phyloP scores from a whole-genome alignment of 1,284 basidiomycete genomes.

The Rhodotorula sp. region DNA sequence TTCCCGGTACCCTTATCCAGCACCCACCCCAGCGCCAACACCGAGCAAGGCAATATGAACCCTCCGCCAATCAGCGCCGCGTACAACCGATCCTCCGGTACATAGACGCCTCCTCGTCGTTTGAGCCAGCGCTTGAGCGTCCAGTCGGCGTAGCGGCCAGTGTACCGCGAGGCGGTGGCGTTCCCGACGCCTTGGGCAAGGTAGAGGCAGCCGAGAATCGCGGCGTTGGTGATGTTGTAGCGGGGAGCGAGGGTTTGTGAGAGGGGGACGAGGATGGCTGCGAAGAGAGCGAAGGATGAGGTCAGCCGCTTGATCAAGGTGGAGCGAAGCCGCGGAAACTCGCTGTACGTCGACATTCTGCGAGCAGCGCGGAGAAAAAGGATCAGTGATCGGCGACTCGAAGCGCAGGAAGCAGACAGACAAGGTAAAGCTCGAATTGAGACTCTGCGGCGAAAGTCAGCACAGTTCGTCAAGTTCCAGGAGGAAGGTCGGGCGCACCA shows the following conservation, averaged over 20 bases:
- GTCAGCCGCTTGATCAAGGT: not conserved
- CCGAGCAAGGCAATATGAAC: constrained; percentile 54
- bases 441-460: constrained; percentile 6
- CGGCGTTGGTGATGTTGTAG: constrained; percentile 62
- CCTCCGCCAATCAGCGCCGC: constrained; percentile 56
- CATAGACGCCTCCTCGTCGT: constrained; percentile 53
- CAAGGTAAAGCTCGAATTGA: constrained; percentile 39
- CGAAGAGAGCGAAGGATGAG: too few relatives aligned
- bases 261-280: constrained; percentile 40
- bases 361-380: not conserved
- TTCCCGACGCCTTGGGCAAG: constrained; percentile 64
- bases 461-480: not conserved
- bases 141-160: constrained; percentile 58
- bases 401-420: constrained; percentile 1
- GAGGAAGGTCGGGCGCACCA: constrained; percentile 55
- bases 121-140: constrained; percentile 55
- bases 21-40: constrained; percentile 44
- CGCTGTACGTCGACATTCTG: constrained; percentile 8
- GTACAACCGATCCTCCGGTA: constrained; percentile 62
- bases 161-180: constrained; percentile 58
- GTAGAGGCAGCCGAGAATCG: constrained; percentile 62
- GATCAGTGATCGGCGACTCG: not conserved
- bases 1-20: constrained; percentile 37
- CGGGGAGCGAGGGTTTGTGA: constrained; percentile 50
- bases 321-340: not conserved